Base-by-base conservation (phyloP, 2,329 filamentous ascomycete genomes). In the Didymella sp. region DNA sequence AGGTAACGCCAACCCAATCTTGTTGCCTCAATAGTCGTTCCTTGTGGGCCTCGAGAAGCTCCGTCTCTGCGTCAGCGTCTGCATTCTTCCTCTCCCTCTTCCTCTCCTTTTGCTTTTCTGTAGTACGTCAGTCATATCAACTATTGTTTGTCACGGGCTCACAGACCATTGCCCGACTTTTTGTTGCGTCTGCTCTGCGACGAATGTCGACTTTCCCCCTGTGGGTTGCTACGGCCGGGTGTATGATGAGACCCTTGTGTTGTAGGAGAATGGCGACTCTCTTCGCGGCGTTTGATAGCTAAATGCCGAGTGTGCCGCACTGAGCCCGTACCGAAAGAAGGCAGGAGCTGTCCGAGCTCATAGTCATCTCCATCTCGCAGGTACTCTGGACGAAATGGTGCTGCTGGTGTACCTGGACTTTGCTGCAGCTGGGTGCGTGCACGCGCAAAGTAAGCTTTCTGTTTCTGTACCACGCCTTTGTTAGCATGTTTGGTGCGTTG, bases 401-500 rank as follows among this genome's bases (percentile, higher is more conserved):
- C 47, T 9, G 37, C 41, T 45, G 41, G 48, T 27, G 60, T 56
- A 15, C 51, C 54, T 40, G 53, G 12, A 15, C 50, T 56, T 51
- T 70, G 67, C 44, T 72, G 70, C n/a, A 72, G 61, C 35, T 68
- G 65, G 7, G 68, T 67, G 25, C 78, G 75, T 17, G 69, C 72
- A 59, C 72, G 77, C 5, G 79, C 79, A 56, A 82, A 82, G 61
- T 81, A 76, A 17, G 77, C 76, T 63, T 76, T 81, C 62, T 82
- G 80, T 58, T 73, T 76, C 54, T 77, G 73, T 4, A 73, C 28
- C 15, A 72, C 62, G 15, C 73, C 68, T 51, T 74, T 75, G 55
- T 71, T 71, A 27, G 71, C 73, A 44, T 73, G 74, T 48, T 71
- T 76, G 25, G 68, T 73, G 46, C 76, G 72, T 57, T 76, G 76